Conservation (phyloP, 116 monocot species). For the Phalaenopsis hybrid region DNA sequence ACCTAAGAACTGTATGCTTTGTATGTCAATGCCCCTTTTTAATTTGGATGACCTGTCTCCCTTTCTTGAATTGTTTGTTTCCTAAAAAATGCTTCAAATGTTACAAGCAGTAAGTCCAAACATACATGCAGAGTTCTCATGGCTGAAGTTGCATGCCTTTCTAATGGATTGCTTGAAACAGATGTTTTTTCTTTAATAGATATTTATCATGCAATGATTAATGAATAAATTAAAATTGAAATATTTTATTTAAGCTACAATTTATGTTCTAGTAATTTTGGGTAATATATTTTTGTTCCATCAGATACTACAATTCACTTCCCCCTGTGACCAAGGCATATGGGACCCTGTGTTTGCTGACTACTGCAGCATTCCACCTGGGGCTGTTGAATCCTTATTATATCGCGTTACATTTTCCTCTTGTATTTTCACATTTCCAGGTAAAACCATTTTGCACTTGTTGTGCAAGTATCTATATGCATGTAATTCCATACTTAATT, state of each 20-base stretch:
- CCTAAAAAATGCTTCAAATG: background rate
- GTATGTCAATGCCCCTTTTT: too few relatives aligned
- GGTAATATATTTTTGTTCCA: background rate
- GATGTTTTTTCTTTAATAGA: background rate
- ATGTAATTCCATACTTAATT: background rate
- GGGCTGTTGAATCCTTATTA: conserved; percentile 14
- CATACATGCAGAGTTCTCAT: background rate
- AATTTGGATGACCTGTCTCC: background rate
- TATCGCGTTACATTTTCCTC: conserved; percentile 33
- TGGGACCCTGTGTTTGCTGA: conserved; percentile 70
- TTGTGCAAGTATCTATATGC: background rate
- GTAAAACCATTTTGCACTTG: conserved; percentile 14
- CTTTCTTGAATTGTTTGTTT: background rate
- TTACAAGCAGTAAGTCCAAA: background rate
- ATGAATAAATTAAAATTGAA: background rate
- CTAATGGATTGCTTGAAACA: background rate
- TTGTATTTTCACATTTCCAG: conserved; percentile 43
- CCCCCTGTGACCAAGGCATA: conserved; percentile 74
- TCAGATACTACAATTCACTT: conserved; percentile 82
- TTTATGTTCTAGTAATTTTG: background rate
- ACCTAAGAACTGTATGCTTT: too few relatives aligned
- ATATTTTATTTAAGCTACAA: background rate
- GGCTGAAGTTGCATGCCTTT: background rate
- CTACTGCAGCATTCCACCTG: conserved; percentile 35
- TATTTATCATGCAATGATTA: background rate